Base-by-base conservation (phyloP, 495 filamentous ascomycete genomes). In the Xylaria curta region DNA sequence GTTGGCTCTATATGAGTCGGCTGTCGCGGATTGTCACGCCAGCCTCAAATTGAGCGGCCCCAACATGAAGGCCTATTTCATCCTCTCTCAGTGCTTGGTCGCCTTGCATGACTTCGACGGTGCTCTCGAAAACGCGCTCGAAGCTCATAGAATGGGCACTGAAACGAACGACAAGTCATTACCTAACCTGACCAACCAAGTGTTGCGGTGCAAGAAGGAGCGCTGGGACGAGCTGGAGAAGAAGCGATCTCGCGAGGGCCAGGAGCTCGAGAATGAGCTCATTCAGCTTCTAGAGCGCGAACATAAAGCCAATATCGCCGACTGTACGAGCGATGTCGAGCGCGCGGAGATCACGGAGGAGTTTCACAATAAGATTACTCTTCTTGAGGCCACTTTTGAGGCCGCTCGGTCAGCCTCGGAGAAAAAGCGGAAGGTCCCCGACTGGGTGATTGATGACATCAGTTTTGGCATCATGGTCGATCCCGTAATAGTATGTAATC, bases 401-500 rank as follows among this genome's bases (percentile, higher is more conserved):
- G 81, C 85, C 46, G 87, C 90, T 2, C 83, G 83, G 4, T n/a
- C 66, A 0, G 69, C 67, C 0, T 73, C 87, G 65, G 85, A 89
- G 68, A 80, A 85, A 75, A 85, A 85, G 75, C 85, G 93, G 67
- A 82, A 91, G 73, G 92, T 97, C 3, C 95, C 96, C 0, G 95
- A 97, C 72, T 93, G 94, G 84, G 84, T 93, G 0, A 86, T 99
- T 54, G 96, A 98, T 77, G 91, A 90, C 28, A 98, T 99, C 64
- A 94, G 91, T 0, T 98, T 98, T 74, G 87, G 89, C 47, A 87
- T 98, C 71, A 97, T 99, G 95, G 87, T 95, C 74, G 96, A 99
- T 81, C 96, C 93, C 4, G 93, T 96, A 15, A 85, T 95, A 21
- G 89, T 91, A 81, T 76, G 87, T 83, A 5, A 59, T 42, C 44